A percentile compares a stretch with the other conserved stretches of the same genome.
Evolutionary conservation across 23 red algal species (phyloP).

Genomic region (Gracilariopsis chorda): DNA sequence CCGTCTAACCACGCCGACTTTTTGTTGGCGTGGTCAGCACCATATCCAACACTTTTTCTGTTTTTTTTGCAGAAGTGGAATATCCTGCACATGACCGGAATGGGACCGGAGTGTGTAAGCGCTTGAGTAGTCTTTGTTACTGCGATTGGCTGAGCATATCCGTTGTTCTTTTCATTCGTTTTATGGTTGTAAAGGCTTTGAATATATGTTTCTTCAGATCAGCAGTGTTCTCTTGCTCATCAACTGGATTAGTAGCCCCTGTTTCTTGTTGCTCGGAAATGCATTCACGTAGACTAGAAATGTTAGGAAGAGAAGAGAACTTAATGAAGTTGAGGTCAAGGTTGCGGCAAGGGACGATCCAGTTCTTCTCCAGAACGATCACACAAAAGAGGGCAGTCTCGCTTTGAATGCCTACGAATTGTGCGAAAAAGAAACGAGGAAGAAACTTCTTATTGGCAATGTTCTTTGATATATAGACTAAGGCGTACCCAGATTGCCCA

Average conservation of each 20-base stretch:
- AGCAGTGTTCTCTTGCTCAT: not conserved
- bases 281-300: not conserved
- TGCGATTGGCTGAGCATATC: too few species aligned
- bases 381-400: not conserved
- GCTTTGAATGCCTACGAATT: slow-evolving; percentile 8
- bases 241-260: not conserved
- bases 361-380: not conserved
- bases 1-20: too few species aligned
- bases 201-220: not conserved
- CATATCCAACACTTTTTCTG: too few species aligned
- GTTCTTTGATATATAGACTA: not conserved
- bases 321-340: not conserved
- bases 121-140: too few species aligned
- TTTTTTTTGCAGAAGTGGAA: too few species aligned
- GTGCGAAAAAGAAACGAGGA: not conserved
- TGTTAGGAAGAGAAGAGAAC: not conserved
- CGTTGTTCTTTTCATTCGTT: too few species aligned
- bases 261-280: not conserved
- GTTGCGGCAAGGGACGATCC: not conserved
- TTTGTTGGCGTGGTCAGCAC: too few species aligned
- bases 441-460: slow-evolving; percentile 18
- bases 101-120: too few species aligned
- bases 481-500: slow-evolving; percentile 24
- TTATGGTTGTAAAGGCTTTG: not conserved
- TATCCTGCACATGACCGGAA: too few species aligned